phyloP scores from a whole-genome alignment of 805 yeast genomes.

The Spathaspora boniae region DNA sequence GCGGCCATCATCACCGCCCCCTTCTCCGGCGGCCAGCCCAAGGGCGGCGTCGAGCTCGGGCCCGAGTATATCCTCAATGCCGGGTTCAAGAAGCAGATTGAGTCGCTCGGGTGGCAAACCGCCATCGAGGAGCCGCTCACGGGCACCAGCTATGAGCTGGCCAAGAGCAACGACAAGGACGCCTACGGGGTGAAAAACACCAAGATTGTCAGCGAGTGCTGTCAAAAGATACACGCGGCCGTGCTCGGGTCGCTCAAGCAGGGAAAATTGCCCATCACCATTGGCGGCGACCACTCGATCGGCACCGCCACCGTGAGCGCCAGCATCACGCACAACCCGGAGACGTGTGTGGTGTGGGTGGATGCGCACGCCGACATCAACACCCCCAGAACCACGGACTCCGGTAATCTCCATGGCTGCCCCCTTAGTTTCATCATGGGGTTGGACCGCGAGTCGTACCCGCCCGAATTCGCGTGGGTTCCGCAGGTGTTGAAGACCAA shows the following conservation, averaged over 20 bases:
- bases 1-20: conserved; percentile 84
- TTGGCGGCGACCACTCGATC: conserved; percentile 97
- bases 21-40: conserved; percentile 93
- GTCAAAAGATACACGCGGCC: conserved; percentile 58
- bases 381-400: conserved; percentile 75
- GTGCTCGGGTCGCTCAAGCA: conserved; percentile 48
- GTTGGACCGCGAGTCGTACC: conserved; percentile 61
- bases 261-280: conserved; percentile 65
- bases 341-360: conserved; percentile 90
- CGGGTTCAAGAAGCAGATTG: conserved; percentile 64
- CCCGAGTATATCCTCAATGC: conserved; percentile 75
- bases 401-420: conserved; percentile 95
- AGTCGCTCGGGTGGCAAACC: conserved; percentile 70
- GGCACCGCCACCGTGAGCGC: conserved; percentile 93
- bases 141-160: conserved; percentile 40
- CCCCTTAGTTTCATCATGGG: conserved; percentile 93
- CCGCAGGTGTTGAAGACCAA: conserved; percentile 60
- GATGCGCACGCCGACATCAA: conserved; percentile 98
- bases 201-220: conserved; percentile 69
- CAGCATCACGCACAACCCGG: conserved; percentile 72
- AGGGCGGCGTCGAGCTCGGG: conserved; percentile 90
- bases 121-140: conserved; percentile 51
- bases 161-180: conserved; percentile 43
- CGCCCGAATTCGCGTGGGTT: conserved; percentile 80
- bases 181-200: conserved; percentile 67